Evolutionary conservation across 2,329 filamentous ascomycete genomes (phyloP), one percentile per base, ranked within the genome.

Genomic region (Colletotrichum aenigma): DNA sequence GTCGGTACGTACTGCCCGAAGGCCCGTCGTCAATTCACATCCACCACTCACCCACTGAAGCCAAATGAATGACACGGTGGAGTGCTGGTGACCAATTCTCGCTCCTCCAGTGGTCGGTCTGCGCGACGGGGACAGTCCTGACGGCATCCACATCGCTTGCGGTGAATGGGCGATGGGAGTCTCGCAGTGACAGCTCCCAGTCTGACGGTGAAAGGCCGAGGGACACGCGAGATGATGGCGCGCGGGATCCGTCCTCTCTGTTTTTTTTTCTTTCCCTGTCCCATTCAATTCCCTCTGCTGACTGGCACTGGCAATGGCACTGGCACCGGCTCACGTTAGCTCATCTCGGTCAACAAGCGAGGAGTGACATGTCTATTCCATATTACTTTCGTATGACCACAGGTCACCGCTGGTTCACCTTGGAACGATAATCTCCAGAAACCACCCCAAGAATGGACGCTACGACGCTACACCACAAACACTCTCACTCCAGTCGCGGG

Each of bases 381-480:
- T 73, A 60, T 34, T 48, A 12, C n/a, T 21, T 74, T 65, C 26
- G 43, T 60, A 68, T 48, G 64, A 65, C 70, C 21, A 66, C 38
- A 74, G 70, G 74, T 75, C 74, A 75, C 74, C 70, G 74, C 74
- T 75, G 74, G 30, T 75, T 75, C 58, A 72, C 52, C 34, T 68
- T n/a, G 64, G 56, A 66, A 48, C 67, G 7, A 65, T 30, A 67
- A 38, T 70, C 60, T 71, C 58, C 52, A 30, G 38, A 68, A 62
- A 58, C 55, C 55, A 58, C 55, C 55, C 55, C 55, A 58, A 18
- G 36, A 28, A 48, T 32, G 21, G n/a, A 52, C 55, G 18, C 32
- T 60, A 62, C 56, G 67, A 56, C 24, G 28, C 24, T 43, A 24
- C 28, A 52, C 30, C 56, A 69, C 18, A 52, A 52, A 52, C 43